Base-by-base conservation (phyloP, 2,329 filamentous ascomycete species). In the Sarocladium kiliense region DNA sequence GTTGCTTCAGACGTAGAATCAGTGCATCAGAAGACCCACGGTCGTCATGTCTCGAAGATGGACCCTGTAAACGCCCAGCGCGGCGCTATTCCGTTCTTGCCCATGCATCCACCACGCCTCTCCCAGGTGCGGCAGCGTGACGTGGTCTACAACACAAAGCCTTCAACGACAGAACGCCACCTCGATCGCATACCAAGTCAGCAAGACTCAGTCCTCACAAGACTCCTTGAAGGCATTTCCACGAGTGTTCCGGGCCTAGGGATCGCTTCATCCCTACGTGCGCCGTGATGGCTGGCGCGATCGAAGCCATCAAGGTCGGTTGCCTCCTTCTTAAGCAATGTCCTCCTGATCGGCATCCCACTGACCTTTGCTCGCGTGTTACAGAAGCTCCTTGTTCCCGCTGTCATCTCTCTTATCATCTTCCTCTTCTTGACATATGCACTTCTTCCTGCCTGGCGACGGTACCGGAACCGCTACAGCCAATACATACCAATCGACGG, bases 401-500 rank as follows among this genome's bases (percentile, higher is more conserved):
- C 87, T 54, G 64, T 86, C 65, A 85, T 91, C 65, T 88, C 88
- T 45, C 77, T 91, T 49, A 70, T 81, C 58, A 73, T 90, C 61
- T 92, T 89, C 70, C 69, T 91, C 62, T 56, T 84, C 56, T 71
- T 85, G 56, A 85, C 82, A 55, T 88, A 84, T 67, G 71, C 85
- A 62, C 64, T 89, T 58, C 65, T 89, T 25, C 88, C 88, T 2
- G 66, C 87, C 57, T 88, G 87, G 80, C 85, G 82, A 49, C 81
- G 79, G 56, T 88, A 89, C 69, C 84, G 82, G 59, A 79, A 79
- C 62, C 83, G 87, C 58, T 91, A 91, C 68, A 80, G 83, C 65
- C 85, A 89, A 58, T 91, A 91, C 65, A 80, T 91, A 1, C 87
- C 87, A 1, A 71, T 91, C 59, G 80, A 87, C 58, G 74, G 77